Base-by-base conservation (phyloP, 2,329 filamentous ascomycete species). In the Gnomoniopsis sp. region DNA sequence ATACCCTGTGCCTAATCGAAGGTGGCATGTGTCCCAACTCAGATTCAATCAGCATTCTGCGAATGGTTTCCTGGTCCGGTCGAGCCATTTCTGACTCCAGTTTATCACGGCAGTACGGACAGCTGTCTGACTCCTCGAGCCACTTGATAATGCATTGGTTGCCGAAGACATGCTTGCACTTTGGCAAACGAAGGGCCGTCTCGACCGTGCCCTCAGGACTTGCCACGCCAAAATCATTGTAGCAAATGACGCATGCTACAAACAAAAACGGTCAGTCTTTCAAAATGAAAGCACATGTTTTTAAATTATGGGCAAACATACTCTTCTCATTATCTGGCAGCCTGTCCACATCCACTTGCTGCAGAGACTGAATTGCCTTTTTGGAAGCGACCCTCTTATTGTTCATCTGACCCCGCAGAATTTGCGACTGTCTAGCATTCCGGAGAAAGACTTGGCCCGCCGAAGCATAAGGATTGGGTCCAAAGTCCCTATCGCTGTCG, bases 121-220 rank as follows among this genome's bases (percentile, higher is more conserved):
- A 88, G 56, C 76, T 85, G 64, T 85, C 79, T 1, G 82, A 82
- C 49, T 87, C 82, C 54, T 83, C 76, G 46, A 88, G 79, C 85
- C 85, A 88, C 64, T 83, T 86, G 68, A 82, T 85, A 63, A 88
- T 84, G 68, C 85, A 88, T 64, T 81, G 77, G 57, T 86, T 78
- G 19, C 85, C 85, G 68, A 88, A 88, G 7, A 88, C 69, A 64
- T 88, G 85, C 63, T 82, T 84, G 74, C 85, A 88, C 63, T 78
- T 81, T 2, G 85, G 85, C 19, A 88, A 70, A 21, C 82, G 80
- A 17, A 87, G 68, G 1, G 85, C 82, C 2, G 71, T 74, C 66
- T 88, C 85, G 49, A 74, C 77, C 21, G 82, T 70, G 1, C 84
- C 84, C 62, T 88, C 85, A 0, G 84, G 83, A 30, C 79, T 84